Base-by-base conservation (phyloP, 768 basidiomycete genomes). In the Lactarius akahatsu region DNA sequence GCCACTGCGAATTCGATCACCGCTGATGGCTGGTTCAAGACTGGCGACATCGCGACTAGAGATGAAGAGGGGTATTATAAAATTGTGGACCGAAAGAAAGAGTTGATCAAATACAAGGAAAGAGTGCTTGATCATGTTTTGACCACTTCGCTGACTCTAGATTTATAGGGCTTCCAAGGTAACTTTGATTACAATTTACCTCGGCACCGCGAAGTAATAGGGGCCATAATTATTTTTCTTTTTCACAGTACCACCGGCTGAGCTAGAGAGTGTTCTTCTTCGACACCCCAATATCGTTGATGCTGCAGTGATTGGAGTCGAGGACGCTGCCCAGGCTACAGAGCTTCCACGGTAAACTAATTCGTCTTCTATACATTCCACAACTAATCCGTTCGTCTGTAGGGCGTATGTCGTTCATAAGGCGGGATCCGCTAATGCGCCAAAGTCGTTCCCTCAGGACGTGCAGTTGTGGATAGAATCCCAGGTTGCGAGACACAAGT, bases 11-110 rank as follows among this genome's bases (percentile, higher is more conserved):
- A 86, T 16, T 76, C 87, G 7, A 88, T 96, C 69, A 91, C 89
- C 0, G 75, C 76, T 0, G 89, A 92, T 58, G 82, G 85, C 3
- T 97, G 92, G 92, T 88, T 94, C 79, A 92, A 90, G 80, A 95
- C 94, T 0, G 93, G 94, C 1, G 94, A 96, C 74, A 84, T 96
- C 59, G 90, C 84, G 1, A 74, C 81, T 20, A 77, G 85, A 15
- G 89, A 93, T 67, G 64, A 75, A 2, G 86, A 92, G 0, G 94
- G 92, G 0, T 90, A 81, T 73, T 91, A 86, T 73, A 83, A 80
- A 69, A 89, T 92, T 60, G 86, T 92, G 2, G 90, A 92, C 71
- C 78, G 92, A 40, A 80, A 82, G 57, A 91, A 91, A 67, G 91
- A 91, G 71, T 76, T 91, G 28, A 87, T 91, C 73, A 89, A 91